Evolutionary conservation across 805 yeast species (phyloP).

Genomic region (Pichia membranifaciens): DNA sequence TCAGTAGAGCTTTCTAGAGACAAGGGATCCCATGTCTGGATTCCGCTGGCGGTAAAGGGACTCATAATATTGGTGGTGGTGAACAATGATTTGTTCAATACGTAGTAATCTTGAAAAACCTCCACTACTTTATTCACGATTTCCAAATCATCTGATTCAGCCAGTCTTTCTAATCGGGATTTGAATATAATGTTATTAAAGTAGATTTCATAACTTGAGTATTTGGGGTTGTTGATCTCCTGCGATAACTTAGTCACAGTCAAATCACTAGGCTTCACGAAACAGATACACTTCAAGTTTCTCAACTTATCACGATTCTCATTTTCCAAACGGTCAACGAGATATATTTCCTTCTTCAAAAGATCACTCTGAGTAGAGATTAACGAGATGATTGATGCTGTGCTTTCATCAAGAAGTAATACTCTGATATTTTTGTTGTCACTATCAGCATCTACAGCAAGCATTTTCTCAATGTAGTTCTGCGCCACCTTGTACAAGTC

Average conservation of each 20-base stretch:
- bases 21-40: conserved; percentile 41
- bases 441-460: conserved; percentile 17
- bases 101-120: conserved; percentile 75
- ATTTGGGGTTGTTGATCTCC: conserved; percentile 76
- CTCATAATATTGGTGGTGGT: conserved; percentile 28
- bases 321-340: conserved; percentile 68
- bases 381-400: conserved; percentile 83
- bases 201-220: conserved; percentile 67
- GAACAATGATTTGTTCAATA: conserved; percentile 62
- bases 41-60: conserved; percentile 20
- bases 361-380: conserved; percentile 83
- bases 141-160: conserved; percentile 87
- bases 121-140: conserved; percentile 72
- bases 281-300: conserved; percentile 76
- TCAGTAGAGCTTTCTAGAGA: conserved; percentile 38
- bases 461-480: conserved; percentile 37
- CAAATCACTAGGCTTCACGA: conserved; percentile 64
- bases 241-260: conserved; percentile 53
- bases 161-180: conserved; percentile 74
- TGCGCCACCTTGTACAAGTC: conserved; percentile 43
- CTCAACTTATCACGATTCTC: conserved; percentile 58
- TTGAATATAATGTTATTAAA: conserved; percentile 75
- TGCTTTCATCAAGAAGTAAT: conserved; percentile 68
- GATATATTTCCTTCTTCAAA: conserved; percentile 74
- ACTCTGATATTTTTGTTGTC: conserved; percentile 49